Percentiles rank a stretch among this genome's conserved stretches.
Conservation (phyloP, 495 filamentous ascomycete species). For the Beverwykella pulmonaria region DNA sequence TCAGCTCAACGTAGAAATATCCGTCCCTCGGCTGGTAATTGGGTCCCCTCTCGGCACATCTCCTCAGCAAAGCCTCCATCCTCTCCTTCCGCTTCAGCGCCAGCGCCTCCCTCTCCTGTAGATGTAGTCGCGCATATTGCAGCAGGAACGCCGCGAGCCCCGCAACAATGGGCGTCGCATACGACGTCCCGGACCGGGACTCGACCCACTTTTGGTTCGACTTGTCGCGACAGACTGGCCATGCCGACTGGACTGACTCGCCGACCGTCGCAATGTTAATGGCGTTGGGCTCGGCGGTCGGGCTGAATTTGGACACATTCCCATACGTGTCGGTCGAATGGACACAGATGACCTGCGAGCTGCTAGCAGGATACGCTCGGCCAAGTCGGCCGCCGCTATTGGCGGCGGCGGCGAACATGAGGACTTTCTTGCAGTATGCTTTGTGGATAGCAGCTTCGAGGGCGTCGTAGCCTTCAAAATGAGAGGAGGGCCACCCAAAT, state of each 20-base stretch:
- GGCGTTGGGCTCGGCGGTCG: background rate
- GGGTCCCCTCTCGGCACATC: background rate
- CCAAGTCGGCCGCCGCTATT: background rate
- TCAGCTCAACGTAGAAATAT: background rate
- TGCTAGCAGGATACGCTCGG: background rate
- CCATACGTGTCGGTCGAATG: background rate
- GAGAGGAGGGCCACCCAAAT: constrained; percentile 2
- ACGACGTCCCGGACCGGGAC: constrained; percentile 9
- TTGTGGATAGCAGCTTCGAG: background rate
- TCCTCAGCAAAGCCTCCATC: background rate
- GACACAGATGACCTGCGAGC: constrained; percentile 2
- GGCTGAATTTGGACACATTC: background rate
- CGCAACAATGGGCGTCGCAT: constrained; percentile 10
- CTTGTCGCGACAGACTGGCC: background rate
- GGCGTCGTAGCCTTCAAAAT: background rate
- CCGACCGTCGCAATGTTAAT: background rate
- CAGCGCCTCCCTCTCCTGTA: background rate
- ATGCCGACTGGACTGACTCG: background rate
- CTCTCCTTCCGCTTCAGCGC: background rate
- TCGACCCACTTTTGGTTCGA: background rate
- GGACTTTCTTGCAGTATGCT: background rate
- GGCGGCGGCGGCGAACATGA: background rate
- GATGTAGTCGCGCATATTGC: background rate
- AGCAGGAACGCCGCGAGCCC: constrained; percentile 9
- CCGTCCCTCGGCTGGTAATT: background rate